phyloP scores from a whole-genome alignment of 768 basidiomycete genomes.

The Zangia roseola region DNA sequence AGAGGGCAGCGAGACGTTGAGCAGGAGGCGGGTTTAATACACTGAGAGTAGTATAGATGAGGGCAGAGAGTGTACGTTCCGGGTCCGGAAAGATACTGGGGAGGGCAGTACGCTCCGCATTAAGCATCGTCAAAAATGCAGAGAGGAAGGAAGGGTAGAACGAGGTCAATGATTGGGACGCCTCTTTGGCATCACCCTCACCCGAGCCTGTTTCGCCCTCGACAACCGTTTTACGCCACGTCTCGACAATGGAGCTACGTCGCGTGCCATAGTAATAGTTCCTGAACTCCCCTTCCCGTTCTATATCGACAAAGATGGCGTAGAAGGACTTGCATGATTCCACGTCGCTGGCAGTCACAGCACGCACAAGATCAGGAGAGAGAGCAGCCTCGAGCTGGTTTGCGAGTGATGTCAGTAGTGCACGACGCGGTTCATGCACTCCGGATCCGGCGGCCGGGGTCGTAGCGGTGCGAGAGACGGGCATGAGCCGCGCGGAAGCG shows the following conservation, averaged over 20 bases:
- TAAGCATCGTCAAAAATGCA: conserved; percentile 62
- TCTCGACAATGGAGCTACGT: conserved; percentile 56
- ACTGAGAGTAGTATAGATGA: conserved; percentile 80
- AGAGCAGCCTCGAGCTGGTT: conserved; percentile 94
- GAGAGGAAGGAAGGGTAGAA: conserved; percentile 79
- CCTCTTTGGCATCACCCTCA: conserved; percentile 42
- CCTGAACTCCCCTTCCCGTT: conserved; percentile 88
- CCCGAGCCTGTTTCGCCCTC: conserved; percentile 19
- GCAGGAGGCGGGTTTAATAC: conserved; percentile 78
- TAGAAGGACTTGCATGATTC: conserved; percentile 76
- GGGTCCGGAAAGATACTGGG: conserved; percentile 90
- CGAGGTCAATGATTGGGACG: conserved; percentile 48
- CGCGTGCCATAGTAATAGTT: conserved; percentile 92
- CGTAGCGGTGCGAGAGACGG: conserved; percentile 90
- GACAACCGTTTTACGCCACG: conserved; percentile 67
- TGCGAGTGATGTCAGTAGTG: conserved; percentile 87
- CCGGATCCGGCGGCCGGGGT: conserved; percentile 11
- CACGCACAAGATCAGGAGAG: conserved; percentile 85
- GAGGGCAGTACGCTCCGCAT: conserved; percentile 69
- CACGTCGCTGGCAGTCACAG: conserved; percentile 78
- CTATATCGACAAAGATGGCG: conserved; percentile 85
- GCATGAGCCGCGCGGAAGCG: conserved; percentile 86
- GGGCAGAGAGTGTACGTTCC: conserved; percentile 66
- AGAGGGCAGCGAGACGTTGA: conserved; percentile 71
- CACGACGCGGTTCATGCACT: conserved; percentile 74